Evolutionary conservation across 2,329 filamentous ascomycete genomes (phyloP).

Genomic region (Triangularia setosa): DNA sequence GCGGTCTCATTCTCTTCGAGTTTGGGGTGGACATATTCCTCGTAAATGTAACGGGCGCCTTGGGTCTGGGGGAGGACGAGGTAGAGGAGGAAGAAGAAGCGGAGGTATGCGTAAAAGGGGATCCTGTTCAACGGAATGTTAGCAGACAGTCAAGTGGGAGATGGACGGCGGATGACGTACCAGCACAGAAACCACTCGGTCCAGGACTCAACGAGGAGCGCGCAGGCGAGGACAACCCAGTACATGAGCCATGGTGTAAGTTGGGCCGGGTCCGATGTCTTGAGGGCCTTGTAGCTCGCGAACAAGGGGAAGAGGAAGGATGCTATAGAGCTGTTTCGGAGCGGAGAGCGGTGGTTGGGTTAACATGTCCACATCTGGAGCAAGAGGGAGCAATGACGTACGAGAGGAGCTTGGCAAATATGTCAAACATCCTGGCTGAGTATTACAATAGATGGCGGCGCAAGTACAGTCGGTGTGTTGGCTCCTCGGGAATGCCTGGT

Average conservation of each 20-base stretch:
- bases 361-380: neutral
- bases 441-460: neutral
- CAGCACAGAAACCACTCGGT: conserved; percentile 82
- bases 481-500: neutral
- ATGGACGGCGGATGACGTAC: conserved; percentile 39
- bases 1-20: conserved; percentile 79
- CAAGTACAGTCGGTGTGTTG: neutral
- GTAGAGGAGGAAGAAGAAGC: conserved; percentile 83
- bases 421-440: conserved; percentile 58
- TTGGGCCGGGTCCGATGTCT: conserved; percentile 82
- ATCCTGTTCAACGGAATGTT: conserved; percentile 49
- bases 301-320: conserved; percentile 94
- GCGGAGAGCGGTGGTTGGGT: conserved; percentile 10
- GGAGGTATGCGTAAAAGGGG: conserved; percentile 90
- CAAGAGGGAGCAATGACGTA: conserved; percentile 43
- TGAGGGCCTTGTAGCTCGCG: conserved; percentile 96
- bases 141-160: neutral
- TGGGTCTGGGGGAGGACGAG: conserved; percentile 97
- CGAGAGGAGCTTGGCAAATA: conserved; percentile 74
- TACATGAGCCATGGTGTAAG: conserved; percentile 99
- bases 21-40: conserved; percentile 81
- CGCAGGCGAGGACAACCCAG: conserved; percentile 87
- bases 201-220: conserved; percentile 80
- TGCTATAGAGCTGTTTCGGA: conserved; percentile 63
- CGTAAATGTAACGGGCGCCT: conserved; percentile 81